These are phyloP conservation scores for Cytospora schulzeri DNA, from an alignment of 2,329 filamentous ascomycete genomes.

Conservation along the genomic window DNA sequence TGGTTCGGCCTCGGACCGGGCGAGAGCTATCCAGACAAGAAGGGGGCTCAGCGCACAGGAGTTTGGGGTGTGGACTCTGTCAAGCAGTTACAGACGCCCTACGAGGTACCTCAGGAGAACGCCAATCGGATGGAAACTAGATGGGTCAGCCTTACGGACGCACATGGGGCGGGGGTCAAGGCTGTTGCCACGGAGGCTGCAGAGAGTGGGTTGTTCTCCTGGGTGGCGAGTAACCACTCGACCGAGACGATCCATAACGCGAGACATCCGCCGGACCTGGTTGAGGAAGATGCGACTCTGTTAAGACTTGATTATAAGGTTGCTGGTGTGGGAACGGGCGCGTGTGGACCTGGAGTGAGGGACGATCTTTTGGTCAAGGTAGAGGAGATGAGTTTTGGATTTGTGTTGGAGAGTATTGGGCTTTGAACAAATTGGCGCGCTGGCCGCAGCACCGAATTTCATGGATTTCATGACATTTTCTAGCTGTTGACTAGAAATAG, in stretches of 20 bases:
- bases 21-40: conserved; percentile 67
- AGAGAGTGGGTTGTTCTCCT: conserved; percentile 48
- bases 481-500: no score
- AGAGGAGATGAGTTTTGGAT: conserved; percentile 45
- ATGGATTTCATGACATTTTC: no score
- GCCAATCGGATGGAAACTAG: conserved; percentile 64
- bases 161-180: conserved; percentile 36
- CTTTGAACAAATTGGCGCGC: no score
- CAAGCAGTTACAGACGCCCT: conserved; percentile 56
- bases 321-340: conserved; percentile 52
- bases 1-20: conserved; percentile 68
- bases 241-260: conserved; percentile 57
- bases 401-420: conserved; percentile 41
- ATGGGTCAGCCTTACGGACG: conserved; percentile 48
- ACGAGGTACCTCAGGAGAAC: conserved; percentile 70
- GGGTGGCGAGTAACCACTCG: conserved; percentile 58
- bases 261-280: conserved; percentile 65
- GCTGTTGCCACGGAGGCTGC: conserved; percentile 33
- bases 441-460: no score
- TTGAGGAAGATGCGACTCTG: conserved; percentile 48
- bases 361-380: conserved; percentile 48
- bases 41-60: conserved; percentile 55
- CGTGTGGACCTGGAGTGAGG: conserved; percentile 51
- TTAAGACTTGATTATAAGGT: conserved; percentile 49
- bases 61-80: conserved; percentile 47